phyloP scores from a whole-genome alignment of 805 yeast species.

The Isabelozyma heimii region DNA sequence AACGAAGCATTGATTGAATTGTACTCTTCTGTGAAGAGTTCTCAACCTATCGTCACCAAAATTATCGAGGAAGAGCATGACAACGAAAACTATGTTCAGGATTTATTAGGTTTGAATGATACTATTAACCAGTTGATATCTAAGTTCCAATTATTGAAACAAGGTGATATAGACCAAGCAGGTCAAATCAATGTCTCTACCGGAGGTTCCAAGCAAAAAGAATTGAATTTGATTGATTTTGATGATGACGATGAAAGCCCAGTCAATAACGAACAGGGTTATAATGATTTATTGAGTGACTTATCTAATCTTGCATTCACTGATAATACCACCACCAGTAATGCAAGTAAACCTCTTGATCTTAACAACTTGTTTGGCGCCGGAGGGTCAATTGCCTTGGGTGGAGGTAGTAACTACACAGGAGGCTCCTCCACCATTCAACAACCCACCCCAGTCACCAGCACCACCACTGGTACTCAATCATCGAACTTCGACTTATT shows the following conservation, averaged over 20 bases:
- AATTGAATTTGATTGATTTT: conserved; percentile 42
- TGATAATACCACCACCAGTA: conserved; percentile 20
- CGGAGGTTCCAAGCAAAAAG: conserved; percentile 16
- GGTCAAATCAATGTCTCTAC: conserved; percentile 35
- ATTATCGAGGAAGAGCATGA: conserved; percentile 80
- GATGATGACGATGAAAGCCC: conserved; percentile 37
- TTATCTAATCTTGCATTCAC: conserved; percentile 61
- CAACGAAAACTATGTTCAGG: conserved; percentile 60
- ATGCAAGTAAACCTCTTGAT: conserved; percentile 18
- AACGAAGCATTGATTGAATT: conserved; percentile 81
- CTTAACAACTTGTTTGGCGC: conserved; percentile 43
- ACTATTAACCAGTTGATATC: conserved; percentile 64
- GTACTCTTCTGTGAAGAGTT: conserved; percentile 70
- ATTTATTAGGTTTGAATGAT: conserved; percentile 70
- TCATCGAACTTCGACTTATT: conserved; percentile 24
- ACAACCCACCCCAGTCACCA: conserved; percentile 12
- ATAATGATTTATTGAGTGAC: conserved; percentile 71
- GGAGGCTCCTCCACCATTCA: conserved; percentile 4
- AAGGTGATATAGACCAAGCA: conserved; percentile 62
- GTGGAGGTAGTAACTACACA: conserved; percentile 8
- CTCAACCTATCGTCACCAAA: conserved; percentile 84
- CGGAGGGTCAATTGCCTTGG: conserved; percentile 51
- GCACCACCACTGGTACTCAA: conserved; percentile 5
- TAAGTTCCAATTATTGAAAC: conserved; percentile 63
- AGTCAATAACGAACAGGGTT: conserved; percentile 39